Conservation (phyloP, 805 yeast genomes). For the Yueomyces sinensis region DNA sequence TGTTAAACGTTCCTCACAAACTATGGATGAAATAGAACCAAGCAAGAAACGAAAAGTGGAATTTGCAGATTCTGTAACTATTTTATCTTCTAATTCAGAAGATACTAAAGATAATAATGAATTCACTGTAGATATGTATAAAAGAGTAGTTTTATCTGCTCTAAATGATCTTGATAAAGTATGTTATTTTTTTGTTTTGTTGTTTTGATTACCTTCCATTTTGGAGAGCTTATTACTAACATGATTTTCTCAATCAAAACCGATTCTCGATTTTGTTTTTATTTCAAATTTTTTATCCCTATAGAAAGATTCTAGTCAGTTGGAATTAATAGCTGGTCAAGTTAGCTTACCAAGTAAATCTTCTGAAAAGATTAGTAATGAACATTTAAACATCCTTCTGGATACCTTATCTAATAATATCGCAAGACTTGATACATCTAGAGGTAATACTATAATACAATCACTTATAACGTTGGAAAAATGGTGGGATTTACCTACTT, state of each 20-base stretch:
- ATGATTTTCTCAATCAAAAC: too few species aligned
- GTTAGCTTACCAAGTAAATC: slow-evolving; percentile 38
- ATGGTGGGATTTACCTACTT: slow-evolving; percentile 42
- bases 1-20: slow-evolving; percentile 12
- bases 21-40: slow-evolving; percentile 7
- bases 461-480: slow-evolving; percentile 45
- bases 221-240: slow-evolving; percentile 8
- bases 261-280: background rate
- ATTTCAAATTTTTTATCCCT: slow-evolving; percentile 1
- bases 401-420: slow-evolving; percentile 49
- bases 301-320: slow-evolving; percentile 36
- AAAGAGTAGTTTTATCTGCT: slow-evolving; percentile 47
- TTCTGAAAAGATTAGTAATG: slow-evolving; percentile 39
- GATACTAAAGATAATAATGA: slow-evolving; percentile 5
- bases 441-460: slow-evolving; percentile 39
- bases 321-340: slow-evolving; percentile 49
- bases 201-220: background rate
- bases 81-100: slow-evolving; percentile 4
- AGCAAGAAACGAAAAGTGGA: slow-evolving; percentile 21
- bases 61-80: slow-evolving; percentile 16
- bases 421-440: slow-evolving; percentile 44
- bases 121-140: slow-evolving; percentile 26
- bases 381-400: slow-evolving; percentile 43
- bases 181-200: slow-evolving; percentile 14
- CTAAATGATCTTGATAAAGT: slow-evolving; percentile 53